Evolutionary conservation across 163 green algal genomes (phyloP).

Genomic region (Scenedesmus sp.): DNA sequence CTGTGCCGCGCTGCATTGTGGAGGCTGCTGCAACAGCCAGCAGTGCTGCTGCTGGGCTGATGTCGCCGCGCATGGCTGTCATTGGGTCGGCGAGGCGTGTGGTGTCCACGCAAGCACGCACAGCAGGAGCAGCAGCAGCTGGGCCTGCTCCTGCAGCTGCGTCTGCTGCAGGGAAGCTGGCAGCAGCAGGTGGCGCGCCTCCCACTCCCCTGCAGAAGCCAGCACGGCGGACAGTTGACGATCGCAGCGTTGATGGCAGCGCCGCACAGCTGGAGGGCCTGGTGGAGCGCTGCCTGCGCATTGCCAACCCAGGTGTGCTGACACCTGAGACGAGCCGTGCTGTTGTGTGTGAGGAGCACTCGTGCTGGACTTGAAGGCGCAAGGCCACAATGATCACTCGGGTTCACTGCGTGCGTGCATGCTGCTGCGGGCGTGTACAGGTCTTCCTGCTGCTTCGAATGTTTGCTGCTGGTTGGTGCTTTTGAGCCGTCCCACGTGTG

Average conservation of each 20-base stretch:
- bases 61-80: slow-evolving; percentile 7
- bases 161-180: not conserved
- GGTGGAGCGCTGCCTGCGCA: slow-evolving; percentile 40
- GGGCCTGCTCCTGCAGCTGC: not conserved
- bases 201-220: slow-evolving; percentile 33
- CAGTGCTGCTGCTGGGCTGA: not conserved
- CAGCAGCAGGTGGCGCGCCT: not conserved
- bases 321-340: not conserved
- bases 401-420: not conserved
- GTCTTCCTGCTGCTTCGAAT: not conserved
- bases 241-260: not conserved
- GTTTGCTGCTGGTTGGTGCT: not conserved
- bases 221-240: slow-evolving; percentile 12
- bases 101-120: not conserved
- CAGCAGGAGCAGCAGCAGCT: not conserved
- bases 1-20: not conserved
- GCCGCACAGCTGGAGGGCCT: slow-evolving; percentile 23
- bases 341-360: not conserved
- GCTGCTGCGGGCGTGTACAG: not conserved
- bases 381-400: not conserved
- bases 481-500: not conserved
- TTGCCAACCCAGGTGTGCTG: slow-evolving; percentile 17
- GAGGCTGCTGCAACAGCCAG: not conserved
- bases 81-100: slow-evolving; percentile 34
- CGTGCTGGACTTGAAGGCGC: too few species aligned